These are phyloP conservation scores for Delonix regia DNA, from an alignment of 306 rosid genomes.

Conservation along the genomic window DNA sequence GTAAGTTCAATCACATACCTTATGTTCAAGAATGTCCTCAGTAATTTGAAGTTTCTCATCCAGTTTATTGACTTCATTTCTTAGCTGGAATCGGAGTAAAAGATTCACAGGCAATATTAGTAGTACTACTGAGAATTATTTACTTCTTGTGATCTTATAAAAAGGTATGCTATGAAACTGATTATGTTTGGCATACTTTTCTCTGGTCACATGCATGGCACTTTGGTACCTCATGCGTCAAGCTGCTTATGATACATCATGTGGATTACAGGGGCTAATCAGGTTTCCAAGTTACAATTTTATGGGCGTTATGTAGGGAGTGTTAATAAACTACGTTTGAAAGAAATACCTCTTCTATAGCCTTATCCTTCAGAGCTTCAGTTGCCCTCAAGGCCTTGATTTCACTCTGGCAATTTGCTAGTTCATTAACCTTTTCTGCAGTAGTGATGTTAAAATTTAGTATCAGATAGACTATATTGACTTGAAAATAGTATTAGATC, in stretches of 20 bases:
- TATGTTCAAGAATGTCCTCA: constrained; percentile 66
- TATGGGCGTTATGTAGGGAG: not conserved
- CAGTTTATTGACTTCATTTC: constrained; percentile 52
- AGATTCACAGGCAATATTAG: constrained; percentile 1
- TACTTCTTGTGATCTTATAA: constrained; percentile 12
- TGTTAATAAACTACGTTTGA: not conserved
- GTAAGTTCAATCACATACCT: constrained; percentile 52
- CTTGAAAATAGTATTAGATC: not conserved
- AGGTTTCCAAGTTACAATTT: not conserved
- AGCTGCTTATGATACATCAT: not conserved
- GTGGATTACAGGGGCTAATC: not conserved
- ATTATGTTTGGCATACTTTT: not conserved
- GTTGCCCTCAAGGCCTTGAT: constrained; percentile 74
- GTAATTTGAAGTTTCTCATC: constrained; percentile 56
- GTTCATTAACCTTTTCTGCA: constrained; percentile 70
- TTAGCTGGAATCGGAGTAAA: constrained; percentile 57
- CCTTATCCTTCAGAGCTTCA: constrained; percentile 81
- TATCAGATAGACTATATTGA: constrained; percentile 5
- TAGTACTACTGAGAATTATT: not conserved
- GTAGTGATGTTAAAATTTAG: constrained; percentile 22
- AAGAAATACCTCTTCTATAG: constrained; percentile 70
- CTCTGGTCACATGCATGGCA: constrained; percentile 8
- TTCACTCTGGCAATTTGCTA: constrained; percentile 62
- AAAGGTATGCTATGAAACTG: not conserved
- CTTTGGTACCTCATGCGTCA: not conserved